Base-by-base conservation (phyloP, 2,329 filamentous ascomycete genomes). In the Cladophialophora carrionii region DNA sequence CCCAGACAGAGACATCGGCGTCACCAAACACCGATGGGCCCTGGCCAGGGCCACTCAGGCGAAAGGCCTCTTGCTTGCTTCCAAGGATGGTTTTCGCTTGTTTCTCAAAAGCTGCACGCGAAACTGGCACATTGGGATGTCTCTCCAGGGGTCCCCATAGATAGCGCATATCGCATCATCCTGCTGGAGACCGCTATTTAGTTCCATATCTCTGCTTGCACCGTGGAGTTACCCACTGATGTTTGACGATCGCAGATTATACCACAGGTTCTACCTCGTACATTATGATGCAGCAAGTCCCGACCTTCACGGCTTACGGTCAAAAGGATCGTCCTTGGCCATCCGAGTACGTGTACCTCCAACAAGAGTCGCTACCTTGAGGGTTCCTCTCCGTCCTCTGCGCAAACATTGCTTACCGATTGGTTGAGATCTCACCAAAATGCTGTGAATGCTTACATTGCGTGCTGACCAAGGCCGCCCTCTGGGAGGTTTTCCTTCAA, bases 361-460 rank as follows among this genome's bases (percentile, higher is more conserved):
- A n/a, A 17, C 14, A 43, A 9, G 37, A 8, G 8, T 43, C 17
- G 6, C 14, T 43, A 43, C 37, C 37, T 43, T 6, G 26, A 29
- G 37, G 6, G 37, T n/a, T 43, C 17, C 14, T 14, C 37, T 17
- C 37, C 37, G 37, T 7, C 6, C 6, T 20, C 7, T 43, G 37
- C 37, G 17, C 17, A 43, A 17, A 43, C n/a, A 43, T 43, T 7
- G 37, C 17, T 43, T 43, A 17, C 37, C 56, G 17, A 58, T 58
- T 58, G 48, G 46, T 31, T 20, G 12, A 17, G 48, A 60, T 60
- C 48, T 53, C 20, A 41, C 20, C 31, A 22, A 49, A 49, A 29
- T 58, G 56, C 56, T 58, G 49, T 49, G 48, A 49, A 29, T 58
- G 56, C 56, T 58, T 58, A 58, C 41, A 49, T 22, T 17, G 56